A percentile compares a stretch with the other conserved stretches of the same genome.
phyloP scores from a whole-genome alignment of 352 stramenopile species.

The Phytophthora vignae region DNA sequence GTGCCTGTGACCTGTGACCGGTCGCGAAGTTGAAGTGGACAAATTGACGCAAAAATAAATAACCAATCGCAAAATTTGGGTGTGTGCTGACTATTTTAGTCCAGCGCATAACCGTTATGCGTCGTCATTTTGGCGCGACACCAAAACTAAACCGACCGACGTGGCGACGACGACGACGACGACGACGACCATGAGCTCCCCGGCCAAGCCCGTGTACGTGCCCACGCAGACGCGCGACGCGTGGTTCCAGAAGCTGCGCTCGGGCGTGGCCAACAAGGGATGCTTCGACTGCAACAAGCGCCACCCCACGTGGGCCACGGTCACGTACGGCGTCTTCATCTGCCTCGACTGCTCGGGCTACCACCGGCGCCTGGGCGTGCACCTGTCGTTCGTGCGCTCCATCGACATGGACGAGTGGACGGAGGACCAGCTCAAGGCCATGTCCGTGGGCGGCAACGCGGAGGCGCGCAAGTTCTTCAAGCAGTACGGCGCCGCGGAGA shows the following conservation, averaged over 20 bases:
- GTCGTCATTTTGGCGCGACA: neutral
- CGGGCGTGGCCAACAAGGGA: conserved; percentile 82
- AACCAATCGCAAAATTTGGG: conserved; percentile 8
- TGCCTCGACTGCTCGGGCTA: conserved; percentile 96
- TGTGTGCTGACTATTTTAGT: conserved; percentile 10
- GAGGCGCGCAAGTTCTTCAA: conserved; percentile 96
- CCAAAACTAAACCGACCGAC: neutral
- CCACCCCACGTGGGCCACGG: conserved; percentile 96
- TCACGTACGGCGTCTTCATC: conserved; percentile 97
- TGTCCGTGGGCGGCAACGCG: conserved; percentile 94
- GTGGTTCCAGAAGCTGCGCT: conserved; percentile 89
- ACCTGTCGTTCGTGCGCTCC: conserved; percentile 95
- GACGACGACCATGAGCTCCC: conserved; percentile 27
- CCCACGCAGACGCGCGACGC: conserved; percentile 77
- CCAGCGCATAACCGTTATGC: conserved; percentile 13
- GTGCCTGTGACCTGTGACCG: neutral
- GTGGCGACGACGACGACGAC: neutral
- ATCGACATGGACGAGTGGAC: conserved; percentile 98
- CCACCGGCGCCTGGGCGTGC: conserved; percentile 93
- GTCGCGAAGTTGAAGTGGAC: conserved; percentile 29
- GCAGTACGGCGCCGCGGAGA: conserved; percentile 87
- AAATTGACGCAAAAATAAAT: conserved; percentile 1
- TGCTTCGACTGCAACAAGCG: conserved; percentile 97
- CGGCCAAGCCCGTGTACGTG: conserved; percentile 75
- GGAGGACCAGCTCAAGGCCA: conserved; percentile 93